phyloP scores from a whole-genome alignment of 208 protist genomes.

The Acanthamoeba culbertsoni region DNA sequence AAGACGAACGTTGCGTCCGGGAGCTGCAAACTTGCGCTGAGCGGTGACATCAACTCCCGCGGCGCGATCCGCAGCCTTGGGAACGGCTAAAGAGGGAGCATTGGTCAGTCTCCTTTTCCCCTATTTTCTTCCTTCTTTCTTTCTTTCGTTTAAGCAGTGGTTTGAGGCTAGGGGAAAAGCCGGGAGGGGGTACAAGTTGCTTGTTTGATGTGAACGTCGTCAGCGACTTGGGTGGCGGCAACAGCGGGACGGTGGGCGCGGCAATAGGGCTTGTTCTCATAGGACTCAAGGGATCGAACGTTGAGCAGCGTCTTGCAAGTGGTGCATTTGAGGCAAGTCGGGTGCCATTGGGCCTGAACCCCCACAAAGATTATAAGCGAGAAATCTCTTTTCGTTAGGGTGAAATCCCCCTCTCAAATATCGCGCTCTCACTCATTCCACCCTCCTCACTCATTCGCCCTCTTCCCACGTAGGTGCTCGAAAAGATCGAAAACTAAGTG shows the following conservation, averaged over 20 bases:
- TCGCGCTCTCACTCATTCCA: too few species aligned
- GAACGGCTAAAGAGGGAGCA: neutral
- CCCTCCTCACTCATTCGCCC: too few species aligned
- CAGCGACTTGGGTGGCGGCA: neutral
- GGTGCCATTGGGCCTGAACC: neutral
- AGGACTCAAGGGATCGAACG: neutral
- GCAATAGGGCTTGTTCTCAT: constrained; percentile 35
- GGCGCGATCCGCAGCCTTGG: constrained; percentile 1
- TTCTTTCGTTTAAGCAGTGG: too few species aligned
- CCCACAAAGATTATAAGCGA: too few species aligned
- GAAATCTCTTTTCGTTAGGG: too few species aligned
- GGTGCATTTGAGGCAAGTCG: constrained; percentile 6
- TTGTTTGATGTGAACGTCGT: constrained; percentile 33
- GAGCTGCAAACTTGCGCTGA: constrained; percentile 19
- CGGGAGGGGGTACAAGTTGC: constrained; percentile 7
- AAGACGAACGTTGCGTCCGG: neutral
- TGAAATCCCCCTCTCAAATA: too few species aligned
- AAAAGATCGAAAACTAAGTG: neutral
- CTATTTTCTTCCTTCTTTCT: too few species aligned
- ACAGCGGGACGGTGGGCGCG: neutral
- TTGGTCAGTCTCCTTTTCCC: too few species aligned
- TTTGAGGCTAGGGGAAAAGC: too few species aligned
- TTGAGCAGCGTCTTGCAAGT: neutral
- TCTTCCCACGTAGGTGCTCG: too few species aligned
- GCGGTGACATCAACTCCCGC: neutral